Conservation (phyloP, 768 basidiomycete genomes). For the Lentinula boryana region DNA sequence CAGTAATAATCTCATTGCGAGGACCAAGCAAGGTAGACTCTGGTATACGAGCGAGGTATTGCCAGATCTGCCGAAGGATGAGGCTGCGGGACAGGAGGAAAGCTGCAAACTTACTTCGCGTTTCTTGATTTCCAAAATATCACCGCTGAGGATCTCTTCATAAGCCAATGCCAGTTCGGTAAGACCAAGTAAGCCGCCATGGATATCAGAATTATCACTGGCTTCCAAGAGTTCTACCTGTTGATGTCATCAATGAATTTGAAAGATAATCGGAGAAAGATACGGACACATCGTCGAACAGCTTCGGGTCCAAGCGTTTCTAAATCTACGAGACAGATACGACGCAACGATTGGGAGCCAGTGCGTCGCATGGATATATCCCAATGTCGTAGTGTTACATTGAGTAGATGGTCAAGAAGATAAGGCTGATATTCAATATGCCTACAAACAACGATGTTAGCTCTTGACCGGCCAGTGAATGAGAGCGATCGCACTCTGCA, state of each 20-base stretch:
- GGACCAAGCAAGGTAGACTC: slow-evolving; percentile 54
- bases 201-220: slow-evolving; percentile 64
- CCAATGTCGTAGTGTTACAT: slow-evolving; percentile 84
- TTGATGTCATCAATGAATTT: not conserved
- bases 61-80: slow-evolving; percentile 51
- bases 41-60: slow-evolving; percentile 49
- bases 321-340: slow-evolving; percentile 61
- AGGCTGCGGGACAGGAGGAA: not conserved
- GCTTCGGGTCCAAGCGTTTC: slow-evolving; percentile 42
- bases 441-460: slow-evolving; percentile 31
- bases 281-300: slow-evolving; percentile 47
- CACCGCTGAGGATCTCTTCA: slow-evolving; percentile 24
- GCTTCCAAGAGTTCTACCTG: slow-evolving; percentile 57
- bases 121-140: slow-evolving; percentile 28
- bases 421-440: slow-evolving; percentile 68
- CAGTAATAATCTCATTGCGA: slow-evolving; percentile 65
- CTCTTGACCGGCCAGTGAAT: not conserved
- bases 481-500: slow-evolving; percentile 58
- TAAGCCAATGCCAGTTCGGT: slow-evolving; percentile 67
- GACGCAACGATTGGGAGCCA: slow-evolving; percentile 68
- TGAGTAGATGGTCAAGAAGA: slow-evolving; percentile 68
- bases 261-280: not conserved
- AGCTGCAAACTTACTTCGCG: slow-evolving; percentile 35
- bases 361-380: slow-evolving; percentile 74
- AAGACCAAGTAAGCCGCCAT: slow-evolving; percentile 76